Evolutionary conservation across 2,329 filamentous ascomycete genomes (phyloP), one percentile per base, ranked within the genome.

Genomic region (Dothistroma septosporum): DNA sequence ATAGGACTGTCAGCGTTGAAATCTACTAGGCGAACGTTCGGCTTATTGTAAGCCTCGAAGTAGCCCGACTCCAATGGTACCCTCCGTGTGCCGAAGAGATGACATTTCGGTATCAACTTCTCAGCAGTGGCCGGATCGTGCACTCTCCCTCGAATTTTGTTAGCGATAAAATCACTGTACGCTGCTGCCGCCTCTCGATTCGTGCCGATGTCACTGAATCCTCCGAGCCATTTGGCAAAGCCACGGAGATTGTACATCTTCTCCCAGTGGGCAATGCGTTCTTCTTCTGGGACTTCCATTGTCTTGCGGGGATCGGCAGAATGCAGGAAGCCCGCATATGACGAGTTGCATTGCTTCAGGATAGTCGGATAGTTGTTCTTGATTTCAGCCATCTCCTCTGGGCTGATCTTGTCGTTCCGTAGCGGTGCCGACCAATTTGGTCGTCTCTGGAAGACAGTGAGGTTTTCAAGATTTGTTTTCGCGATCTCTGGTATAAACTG

Each of bases 361-460:
- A 75, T 35, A 66, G 58, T 21, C 61, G 68, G 55, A 24, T 64
- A 73, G 66, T 49, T 68, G 60, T 57, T 69, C 58, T 52, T 69
- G 66, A 59, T 70, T 56, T 59, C 61, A 61, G 47, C 66, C 69
- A 58, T 62, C 31, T 62, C 64, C 61, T 49, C 71, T 63, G 47
- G 71, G 60, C n/a, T 61, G 47, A 55, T 66, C 60, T 56, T 24
- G 64, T 63, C 62, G 64, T 65, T 65, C 61, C 53, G 61, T 58
- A 59, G 60, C 59, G 68, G 68, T 19, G 68, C 67, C 21, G 73
- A 68, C 69, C 68, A 74, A 19, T 88, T 89, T 0, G 87, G 86
- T 0, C 85, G 88, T 12, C 87, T 80, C 67, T 88, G 85, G 71
- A 88, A 87, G 24, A 88, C 83, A 0, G 76, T 79, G 0, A 89